phyloP scores from a whole-genome alignment of 2,329 filamentous ascomycete species.

The Fusarium anguioides region DNA sequence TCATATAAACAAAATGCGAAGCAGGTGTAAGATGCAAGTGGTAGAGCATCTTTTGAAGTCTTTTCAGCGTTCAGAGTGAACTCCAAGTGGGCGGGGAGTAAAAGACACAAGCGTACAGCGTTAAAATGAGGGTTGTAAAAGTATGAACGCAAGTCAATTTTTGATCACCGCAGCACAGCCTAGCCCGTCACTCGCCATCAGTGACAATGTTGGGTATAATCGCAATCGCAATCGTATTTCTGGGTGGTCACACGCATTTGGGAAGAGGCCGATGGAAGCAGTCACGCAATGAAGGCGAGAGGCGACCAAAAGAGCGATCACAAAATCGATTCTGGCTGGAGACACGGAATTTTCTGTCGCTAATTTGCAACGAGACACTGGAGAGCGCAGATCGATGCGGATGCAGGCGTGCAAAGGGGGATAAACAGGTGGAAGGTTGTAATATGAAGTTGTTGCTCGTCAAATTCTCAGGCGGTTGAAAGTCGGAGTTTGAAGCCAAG shows the following conservation, averaged over 20 bases:
- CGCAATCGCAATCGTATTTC: constrained; percentile 30
- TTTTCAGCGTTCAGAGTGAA: constrained; percentile 9
- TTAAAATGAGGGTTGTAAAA: constrained; percentile 7
- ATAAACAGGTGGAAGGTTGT: constrained; percentile 7
- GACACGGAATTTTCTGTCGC: constrained; percentile 24
- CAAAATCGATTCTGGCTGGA: constrained; percentile 15
- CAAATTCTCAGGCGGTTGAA: constrained; percentile 17
- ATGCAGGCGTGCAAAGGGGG: constrained; percentile 10
- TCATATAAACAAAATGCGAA: constrained; percentile 18
- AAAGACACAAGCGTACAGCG: background rate
- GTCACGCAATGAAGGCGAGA: constrained; percentile 40
- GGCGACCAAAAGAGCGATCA: constrained; percentile 20
- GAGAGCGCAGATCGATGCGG: constrained; percentile 12
- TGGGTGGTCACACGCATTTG: constrained; percentile 42
- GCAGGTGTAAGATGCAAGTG: constrained; percentile 7
- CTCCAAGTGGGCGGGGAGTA: constrained; percentile 3
- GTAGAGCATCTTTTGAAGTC: constrained; percentile 2
- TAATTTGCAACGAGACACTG: constrained; percentile 22
- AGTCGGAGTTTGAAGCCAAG: constrained; percentile 24
- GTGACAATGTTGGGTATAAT: constrained; percentile 23
- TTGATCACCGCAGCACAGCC: constrained; percentile 32
- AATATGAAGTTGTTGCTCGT: background rate
- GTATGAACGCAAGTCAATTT: constrained; percentile 18
- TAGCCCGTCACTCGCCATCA: constrained; percentile 28
- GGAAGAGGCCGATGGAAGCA: constrained; percentile 35